A percentile compares a stretch with the other conserved stretches of the same genome.
These are phyloP conservation scores for Paecilomyces fulvus DNA, from an alignment of 2,329 filamentous ascomycete genomes.

Conservation along the genomic window DNA sequence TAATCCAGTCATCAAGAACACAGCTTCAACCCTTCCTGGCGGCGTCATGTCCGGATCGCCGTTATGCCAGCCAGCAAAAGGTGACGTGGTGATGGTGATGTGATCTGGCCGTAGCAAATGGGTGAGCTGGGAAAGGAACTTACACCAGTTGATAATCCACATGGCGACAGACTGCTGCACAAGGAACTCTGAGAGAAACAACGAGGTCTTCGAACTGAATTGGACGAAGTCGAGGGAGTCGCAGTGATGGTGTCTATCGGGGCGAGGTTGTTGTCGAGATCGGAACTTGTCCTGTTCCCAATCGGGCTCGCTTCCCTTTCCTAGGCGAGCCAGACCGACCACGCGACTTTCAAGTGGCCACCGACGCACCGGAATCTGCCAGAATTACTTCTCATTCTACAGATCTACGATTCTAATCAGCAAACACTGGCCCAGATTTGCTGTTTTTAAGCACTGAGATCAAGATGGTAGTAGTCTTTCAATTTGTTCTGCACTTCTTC, in stretches of 20 bases:
- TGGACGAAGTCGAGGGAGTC: neutral
- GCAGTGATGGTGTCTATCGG: neutral
- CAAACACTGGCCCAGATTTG: too few species aligned
- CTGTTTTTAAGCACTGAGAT: neutral
- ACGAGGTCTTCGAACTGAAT: neutral
- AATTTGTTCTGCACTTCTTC: neutral
- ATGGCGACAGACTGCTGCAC: constrained; percentile 45
- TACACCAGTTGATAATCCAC: constrained; percentile 98
- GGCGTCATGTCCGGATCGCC: neutral
- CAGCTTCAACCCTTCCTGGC: too few species aligned
- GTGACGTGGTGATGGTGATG: constrained; percentile 1
- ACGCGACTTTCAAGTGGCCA: too few species aligned
- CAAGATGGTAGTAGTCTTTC: neutral
- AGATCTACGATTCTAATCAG: too few species aligned
- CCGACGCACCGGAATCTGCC: too few species aligned
- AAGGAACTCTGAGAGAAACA: neutral
- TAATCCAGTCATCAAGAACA: too few species aligned
- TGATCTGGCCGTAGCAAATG: neutral
- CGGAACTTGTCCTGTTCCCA: neutral
- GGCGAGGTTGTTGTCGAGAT: neutral
- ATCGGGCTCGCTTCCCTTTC: constrained; percentile 3
- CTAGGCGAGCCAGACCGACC: neutral
- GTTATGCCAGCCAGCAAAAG: neutral
- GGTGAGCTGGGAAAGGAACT: constrained; percentile 19
- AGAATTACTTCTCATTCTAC: too few species aligned